Evolutionary conservation across 2,329 filamentous ascomycete species (phyloP).

Genomic region (Hirsutella rhossiliensis): DNA sequence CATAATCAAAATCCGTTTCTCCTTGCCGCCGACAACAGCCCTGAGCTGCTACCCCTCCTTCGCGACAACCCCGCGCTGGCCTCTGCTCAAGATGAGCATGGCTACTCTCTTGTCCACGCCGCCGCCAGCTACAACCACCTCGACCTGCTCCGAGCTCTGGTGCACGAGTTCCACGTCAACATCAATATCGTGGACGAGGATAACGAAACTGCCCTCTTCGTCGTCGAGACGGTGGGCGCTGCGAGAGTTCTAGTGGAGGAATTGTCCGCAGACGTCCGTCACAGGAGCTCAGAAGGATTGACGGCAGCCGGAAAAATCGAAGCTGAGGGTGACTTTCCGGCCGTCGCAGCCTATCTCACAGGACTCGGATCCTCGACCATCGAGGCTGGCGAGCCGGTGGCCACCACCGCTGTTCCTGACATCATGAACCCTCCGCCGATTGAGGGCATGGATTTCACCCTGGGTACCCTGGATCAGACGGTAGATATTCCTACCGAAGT

Average conservation of each 20-base stretch:
- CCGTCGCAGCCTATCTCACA: conserved; percentile 60
- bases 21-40: conserved; percentile 71
- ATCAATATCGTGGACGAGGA: conserved; percentile 83
- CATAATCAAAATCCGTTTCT: conserved; percentile 54
- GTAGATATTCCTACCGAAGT: conserved; percentile 49
- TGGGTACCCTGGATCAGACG: conserved; percentile 59
- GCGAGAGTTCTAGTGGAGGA: conserved; percentile 75
- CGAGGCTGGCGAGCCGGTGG: conserved; percentile 23
- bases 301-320: conserved; percentile 74
- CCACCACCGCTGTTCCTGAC: background rate
- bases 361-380: conserved; percentile 15
- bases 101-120: conserved; percentile 89
- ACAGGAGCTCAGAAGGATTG: conserved; percentile 61
- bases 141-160: conserved; percentile 62
- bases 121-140: conserved; percentile 86
- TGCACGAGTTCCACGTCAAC: conserved; percentile 65
- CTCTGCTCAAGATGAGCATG: conserved; percentile 71
- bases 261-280: conserved; percentile 54
- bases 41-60: conserved; percentile 62
- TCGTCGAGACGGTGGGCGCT: conserved; percentile 69
- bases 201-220: conserved; percentile 86
- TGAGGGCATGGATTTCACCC: conserved; percentile 62
- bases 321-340: conserved; percentile 65
- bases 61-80: conserved; percentile 65
- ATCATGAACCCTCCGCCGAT: background rate